Percentiles rank a stretch among this genome's conserved stretches.
phyloP scores from a whole-genome alignment of 2,329 filamentous ascomycete species.

The Tolypocladium tropicale region DNA sequence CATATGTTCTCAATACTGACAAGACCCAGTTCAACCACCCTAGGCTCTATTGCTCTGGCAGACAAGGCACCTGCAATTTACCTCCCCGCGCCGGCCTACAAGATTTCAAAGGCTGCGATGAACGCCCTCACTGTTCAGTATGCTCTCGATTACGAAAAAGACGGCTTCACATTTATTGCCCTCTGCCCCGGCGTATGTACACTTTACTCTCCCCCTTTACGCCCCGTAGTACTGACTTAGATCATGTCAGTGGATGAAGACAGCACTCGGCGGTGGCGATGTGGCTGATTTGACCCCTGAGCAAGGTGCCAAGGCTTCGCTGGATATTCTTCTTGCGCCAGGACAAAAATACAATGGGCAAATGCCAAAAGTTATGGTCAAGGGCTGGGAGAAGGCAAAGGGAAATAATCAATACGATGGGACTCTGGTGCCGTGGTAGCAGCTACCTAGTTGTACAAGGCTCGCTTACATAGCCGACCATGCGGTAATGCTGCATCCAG shows the following conservation, averaged over 20 bases:
- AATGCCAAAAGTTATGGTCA: neutral
- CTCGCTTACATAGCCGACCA: too few relatives aligned
- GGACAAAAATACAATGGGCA: neutral
- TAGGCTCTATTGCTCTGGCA: neutral
- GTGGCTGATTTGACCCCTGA: neutral
- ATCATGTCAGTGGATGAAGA: neutral
- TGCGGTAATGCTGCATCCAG: too few relatives aligned
- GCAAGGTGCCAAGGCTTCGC: neutral
- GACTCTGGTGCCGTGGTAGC: neutral
- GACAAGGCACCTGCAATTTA: neutral
- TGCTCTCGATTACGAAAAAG: neutral
- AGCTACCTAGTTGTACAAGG: conserved; percentile 9
- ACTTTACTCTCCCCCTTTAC: neutral
- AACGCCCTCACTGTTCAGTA: neutral
- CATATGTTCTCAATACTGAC: neutral
- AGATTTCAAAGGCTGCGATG: neutral
- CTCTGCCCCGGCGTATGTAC: neutral
- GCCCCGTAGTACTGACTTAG: neutral
- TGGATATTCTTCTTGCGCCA: neutral
- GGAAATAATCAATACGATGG: neutral
- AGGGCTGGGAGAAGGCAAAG: neutral
- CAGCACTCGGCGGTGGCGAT: neutral
- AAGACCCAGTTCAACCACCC: neutral
- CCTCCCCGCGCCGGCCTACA: neutral
- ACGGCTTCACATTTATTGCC: neutral